Base-by-base conservation (phyloP, 345 rosid genomes). In the Triadica sebifera region DNA sequence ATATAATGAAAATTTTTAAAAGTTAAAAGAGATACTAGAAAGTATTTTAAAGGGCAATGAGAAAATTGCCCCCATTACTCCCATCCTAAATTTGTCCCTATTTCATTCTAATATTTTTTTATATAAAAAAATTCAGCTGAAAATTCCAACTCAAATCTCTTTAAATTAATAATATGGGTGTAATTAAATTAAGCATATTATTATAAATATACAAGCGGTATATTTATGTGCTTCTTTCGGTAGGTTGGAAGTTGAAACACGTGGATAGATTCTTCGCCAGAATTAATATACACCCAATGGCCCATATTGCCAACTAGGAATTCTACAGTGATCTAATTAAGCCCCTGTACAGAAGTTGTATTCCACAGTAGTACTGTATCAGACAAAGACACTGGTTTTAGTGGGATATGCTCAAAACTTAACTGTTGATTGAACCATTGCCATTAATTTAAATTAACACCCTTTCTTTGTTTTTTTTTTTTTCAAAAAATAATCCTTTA, bases 221-320 rank as follows among this genome's bases (percentile, higher is more conserved):
- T 1, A 29, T 29, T 1, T 29, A 29, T 29, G 34, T 2, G 34
- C 34, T 29, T 1, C 1, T 29, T 1, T 1, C 10, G 4, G 78
- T 73, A 59, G 67, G 38, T 17, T 53, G 65, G 43, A 20, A 50
- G 53, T 50, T 51, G 16, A 12, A 77, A 46, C 62, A 74, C 84
- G 76, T 74, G 81, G 69, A 46, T 68, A 58, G 75, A 76, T 83
- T 68, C 74, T 45, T 73, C 65, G 24, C 79, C 52, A 73, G 63
- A 66, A 60, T 67, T 68, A 38, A 46, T 64, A 72, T 41, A 46
- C 16, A 34, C 11, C 10, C 51, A 5, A 1, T 29, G 34, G 34
- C 20, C 8, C 10, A 43, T 43, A 0, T 22, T 19, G 75, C 73
- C 73, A 69, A 70, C 66, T 2, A 7, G 49, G 68, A 61, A 13